Evolutionary conservation across 306 rosid genomes (phyloP).

Genomic region (Cucurbita pepo): DNA sequence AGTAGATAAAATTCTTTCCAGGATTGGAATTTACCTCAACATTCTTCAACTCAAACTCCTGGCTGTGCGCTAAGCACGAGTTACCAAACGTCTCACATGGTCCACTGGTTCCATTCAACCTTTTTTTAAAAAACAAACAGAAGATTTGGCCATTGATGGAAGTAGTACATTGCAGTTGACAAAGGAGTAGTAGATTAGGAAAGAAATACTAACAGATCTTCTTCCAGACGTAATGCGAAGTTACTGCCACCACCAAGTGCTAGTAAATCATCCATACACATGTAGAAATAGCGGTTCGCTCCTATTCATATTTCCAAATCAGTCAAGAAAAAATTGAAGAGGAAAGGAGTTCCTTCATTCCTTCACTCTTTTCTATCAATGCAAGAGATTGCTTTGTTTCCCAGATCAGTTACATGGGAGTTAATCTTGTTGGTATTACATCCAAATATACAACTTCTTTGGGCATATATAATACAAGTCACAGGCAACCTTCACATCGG

Average conservation of each 20-base stretch:
- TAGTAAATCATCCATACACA: slow-evolving; percentile 63
- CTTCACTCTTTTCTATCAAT: background rate
- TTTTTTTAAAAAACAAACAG: slow-evolving; percentile 2
- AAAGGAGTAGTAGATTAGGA: background rate
- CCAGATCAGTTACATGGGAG: background rate
- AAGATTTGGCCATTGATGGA: background rate
- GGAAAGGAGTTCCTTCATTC: background rate
- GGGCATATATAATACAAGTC: background rate
- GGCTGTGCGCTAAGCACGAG: slow-evolving; percentile 59
- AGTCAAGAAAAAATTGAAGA: background rate
- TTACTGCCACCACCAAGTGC: slow-evolving; percentile 91
- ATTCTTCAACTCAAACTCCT: slow-evolving; percentile 78
- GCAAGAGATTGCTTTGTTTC: background rate
- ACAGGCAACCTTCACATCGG: background rate
- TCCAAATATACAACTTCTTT: background rate
- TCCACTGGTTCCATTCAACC: slow-evolving; percentile 87
- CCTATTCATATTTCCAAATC: slow-evolving; percentile 23
- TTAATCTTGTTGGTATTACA: background rate
- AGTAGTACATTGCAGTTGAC: background rate
- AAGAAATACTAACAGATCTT: slow-evolving; percentile 58
- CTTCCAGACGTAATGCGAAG: slow-evolving; percentile 73
- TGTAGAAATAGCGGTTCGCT: slow-evolving; percentile 62
- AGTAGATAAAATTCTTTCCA: too few species aligned
- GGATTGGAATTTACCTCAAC: slow-evolving; percentile 48
- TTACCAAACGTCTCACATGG: slow-evolving; percentile 81